Percentiles rank a stretch among this genome's conserved stretches.
Conservation (phyloP, 371 early-diverging fungal genomes). For the Nosema muscidifuracis region DNA sequence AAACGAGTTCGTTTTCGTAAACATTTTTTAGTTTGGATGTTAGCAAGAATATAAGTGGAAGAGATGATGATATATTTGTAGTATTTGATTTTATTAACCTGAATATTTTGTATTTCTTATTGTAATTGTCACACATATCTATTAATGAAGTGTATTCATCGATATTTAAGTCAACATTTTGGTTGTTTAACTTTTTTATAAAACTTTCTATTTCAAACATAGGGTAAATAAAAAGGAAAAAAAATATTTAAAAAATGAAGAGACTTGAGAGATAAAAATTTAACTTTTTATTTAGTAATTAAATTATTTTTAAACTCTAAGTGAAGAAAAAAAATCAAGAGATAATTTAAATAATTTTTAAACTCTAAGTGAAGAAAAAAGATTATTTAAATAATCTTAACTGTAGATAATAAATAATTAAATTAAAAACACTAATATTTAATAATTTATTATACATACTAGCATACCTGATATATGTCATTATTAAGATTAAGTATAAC, state of each 20-base stretch:
- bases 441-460: too few species aligned
- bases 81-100: constrained; percentile 8
- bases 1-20: constrained; percentile 8
- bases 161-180: not conserved
- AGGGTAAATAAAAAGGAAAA: not conserved
- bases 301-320: too few species aligned
- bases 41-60: constrained; percentile 14
- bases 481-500: too few species aligned
- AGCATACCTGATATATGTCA: too few species aligned
- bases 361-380: too few species aligned
- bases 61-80: not conserved
- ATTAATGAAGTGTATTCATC: constrained; percentile 20
- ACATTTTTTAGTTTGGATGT: constrained; percentile 9
- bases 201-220: not conserved
- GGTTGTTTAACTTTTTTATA: not conserved
- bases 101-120: constrained; percentile 8
- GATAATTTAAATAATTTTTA: too few species aligned
- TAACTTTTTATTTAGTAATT: too few species aligned
- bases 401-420: too few species aligned
- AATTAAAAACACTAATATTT: too few species aligned
- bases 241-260: not conserved
- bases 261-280: too few species aligned
- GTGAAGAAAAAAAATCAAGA: too few species aligned
- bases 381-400: too few species aligned
- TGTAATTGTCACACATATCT: constrained; percentile 3